Evolutionary conservation across 352 stramenopile genomes (phyloP).

Genomic region (Globisporangium cylindrosporum): DNA sequence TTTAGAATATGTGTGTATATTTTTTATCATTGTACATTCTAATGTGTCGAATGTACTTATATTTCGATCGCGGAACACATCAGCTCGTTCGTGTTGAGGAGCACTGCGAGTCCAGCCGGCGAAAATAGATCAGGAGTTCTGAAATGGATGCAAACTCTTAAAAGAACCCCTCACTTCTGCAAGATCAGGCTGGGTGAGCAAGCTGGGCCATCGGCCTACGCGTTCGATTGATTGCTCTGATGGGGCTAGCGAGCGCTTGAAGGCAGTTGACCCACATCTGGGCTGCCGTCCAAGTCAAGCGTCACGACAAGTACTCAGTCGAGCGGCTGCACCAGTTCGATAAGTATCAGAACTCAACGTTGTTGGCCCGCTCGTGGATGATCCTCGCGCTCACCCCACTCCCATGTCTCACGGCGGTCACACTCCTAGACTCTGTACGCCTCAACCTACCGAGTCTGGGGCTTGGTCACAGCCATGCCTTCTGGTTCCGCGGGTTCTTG

Average conservation of each 20-base stretch:
- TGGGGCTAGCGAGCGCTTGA: background rate
- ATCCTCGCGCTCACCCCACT: slow-evolving; percentile 8
- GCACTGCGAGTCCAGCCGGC: no score
- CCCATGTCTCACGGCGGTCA: slow-evolving; percentile 8
- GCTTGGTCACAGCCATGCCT: background rate
- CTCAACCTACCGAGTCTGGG: background rate
- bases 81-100: no score
- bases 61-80: no score
- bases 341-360: background rate
- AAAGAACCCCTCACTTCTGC: no score
- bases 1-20: no score
- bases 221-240: no score
- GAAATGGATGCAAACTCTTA: no score
- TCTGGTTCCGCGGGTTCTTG: slow-evolving; percentile 16
- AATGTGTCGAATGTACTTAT: no score
- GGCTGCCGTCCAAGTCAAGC: slow-evolving; percentile 17
- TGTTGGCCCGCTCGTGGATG: background rate
- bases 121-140: no score
- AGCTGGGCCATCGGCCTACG: no score
- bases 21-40: no score
- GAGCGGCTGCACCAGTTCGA: slow-evolving; percentile 5
- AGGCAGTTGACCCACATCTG: background rate
- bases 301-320: slow-evolving; percentile 19
- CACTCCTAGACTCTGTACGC: slow-evolving; percentile 12
- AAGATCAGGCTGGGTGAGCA: no score